phyloP scores from a whole-genome alignment of 371 early-diverging fungal species.

The Chytridium lagenaria region DNA sequence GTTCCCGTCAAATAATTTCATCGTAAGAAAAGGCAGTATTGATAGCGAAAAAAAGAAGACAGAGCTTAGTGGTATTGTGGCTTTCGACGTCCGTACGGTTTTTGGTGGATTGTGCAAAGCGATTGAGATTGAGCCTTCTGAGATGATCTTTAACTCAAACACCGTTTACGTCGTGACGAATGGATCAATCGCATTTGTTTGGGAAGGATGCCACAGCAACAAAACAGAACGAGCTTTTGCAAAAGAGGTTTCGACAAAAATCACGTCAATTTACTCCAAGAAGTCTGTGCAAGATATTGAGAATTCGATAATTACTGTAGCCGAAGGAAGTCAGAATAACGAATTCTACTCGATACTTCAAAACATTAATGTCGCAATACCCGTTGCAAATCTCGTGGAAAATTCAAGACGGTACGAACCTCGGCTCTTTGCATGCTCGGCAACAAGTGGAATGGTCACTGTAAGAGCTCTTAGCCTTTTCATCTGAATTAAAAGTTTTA shows the following conservation, averaged over 20 bases:
- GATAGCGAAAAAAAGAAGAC: background rate
- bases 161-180: conserved; percentile 12
- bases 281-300: background rate
- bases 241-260: background rate
- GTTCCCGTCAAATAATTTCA: conserved; percentile 2
- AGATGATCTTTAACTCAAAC: conserved; percentile 23
- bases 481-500: background rate
- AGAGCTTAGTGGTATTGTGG: background rate
- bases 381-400: background rate
- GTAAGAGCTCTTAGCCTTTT: conserved; percentile 12
- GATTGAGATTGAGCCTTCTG: conserved; percentile 20
- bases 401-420: background rate
- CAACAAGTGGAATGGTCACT: conserved; percentile 34
- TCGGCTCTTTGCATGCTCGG: conserved; percentile 31
- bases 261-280: background rate
- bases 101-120: conserved; percentile 20
- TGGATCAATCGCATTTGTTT: background rate
- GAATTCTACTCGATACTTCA: background rate
- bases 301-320: background rate
- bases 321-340: background rate
- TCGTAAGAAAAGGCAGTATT: background rate
- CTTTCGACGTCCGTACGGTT: conserved; percentile 33
- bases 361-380: background rate
- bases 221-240: conserved; percentile 17
- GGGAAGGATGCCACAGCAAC: conserved; percentile 17